Evolutionary conservation across 129 eudicot genomes (phyloP).

Genomic region (Gnaphalium uliginosum): DNA sequence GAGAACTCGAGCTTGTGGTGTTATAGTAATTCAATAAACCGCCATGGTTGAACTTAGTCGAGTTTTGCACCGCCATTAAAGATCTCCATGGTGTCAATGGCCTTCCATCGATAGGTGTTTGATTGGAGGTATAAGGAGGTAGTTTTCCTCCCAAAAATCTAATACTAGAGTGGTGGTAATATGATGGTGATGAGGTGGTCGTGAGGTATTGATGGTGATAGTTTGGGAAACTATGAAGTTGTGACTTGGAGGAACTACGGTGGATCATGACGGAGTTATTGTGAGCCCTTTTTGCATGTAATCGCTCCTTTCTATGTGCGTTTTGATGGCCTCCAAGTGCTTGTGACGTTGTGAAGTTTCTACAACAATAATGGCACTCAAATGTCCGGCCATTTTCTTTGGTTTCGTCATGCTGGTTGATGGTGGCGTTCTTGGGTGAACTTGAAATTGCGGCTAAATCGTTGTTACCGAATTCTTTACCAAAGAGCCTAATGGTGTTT

Average conservation of each 20-base stretch:
- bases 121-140: neutral
- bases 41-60: neutral
- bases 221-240: neutral
- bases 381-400: constrained; percentile 43
- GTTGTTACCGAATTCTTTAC: constrained; percentile 61
- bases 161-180: constrained; percentile 11
- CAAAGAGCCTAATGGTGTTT: constrained; percentile 70
- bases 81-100: constrained; percentile 8
- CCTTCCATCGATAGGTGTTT: constrained; percentile 22
- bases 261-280: neutral
- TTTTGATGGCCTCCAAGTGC: constrained; percentile 93
- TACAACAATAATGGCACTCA: constrained; percentile 77
- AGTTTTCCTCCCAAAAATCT: constrained; percentile 5
- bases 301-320: constrained; percentile 37
- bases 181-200: constrained; percentile 19
- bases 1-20: constrained; percentile 9
- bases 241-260: constrained; percentile 14
- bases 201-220: constrained; percentile 15
- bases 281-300: constrained; percentile 24
- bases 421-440: constrained; percentile 11
- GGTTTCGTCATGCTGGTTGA: constrained; percentile 10
- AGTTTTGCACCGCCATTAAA: constrained; percentile 14
- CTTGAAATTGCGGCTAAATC: constrained; percentile 9
- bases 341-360: constrained; percentile 86
- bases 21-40: constrained; percentile 8